Evolutionary conservation across 2,329 filamentous ascomycete genomes (phyloP), one percentile per base, ranked within the genome.

Genomic region (Alternaria ventricosa): DNA sequence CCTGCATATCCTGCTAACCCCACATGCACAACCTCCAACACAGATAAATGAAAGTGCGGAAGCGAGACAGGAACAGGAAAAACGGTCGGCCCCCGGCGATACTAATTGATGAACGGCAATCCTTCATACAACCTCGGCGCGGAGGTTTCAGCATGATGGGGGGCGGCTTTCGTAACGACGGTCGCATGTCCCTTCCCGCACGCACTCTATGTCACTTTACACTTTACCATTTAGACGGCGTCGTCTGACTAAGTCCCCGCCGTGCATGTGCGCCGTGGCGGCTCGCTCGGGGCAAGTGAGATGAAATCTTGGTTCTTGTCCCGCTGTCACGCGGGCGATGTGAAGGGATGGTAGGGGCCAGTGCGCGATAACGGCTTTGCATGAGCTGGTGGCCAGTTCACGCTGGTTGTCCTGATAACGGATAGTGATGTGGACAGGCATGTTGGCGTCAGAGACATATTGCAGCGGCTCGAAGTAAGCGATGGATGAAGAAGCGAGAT

Each of bases 401-500:
- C 33, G 33, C 33, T 36, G 33, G 33, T 36, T 36, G 15, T 36
- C 33, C 15, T 53, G 49, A 41, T 53, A 53, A 33, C 30, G 36
- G 30, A 41, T 53, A 41, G 49, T 53, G 13, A 41, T 36, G 49
- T 53, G 33, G 53, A 46, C 53, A 55, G 43, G 53, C 36, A 55
- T 55, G 53, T 55, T 51, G 49, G 49, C 49, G 49, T 53, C 20
- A 36, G 28, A 25, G 28, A 53, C 49, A 25, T 53, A 53, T 55
- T 55, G 36, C 22, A 55, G 13, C 36, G 53, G 25, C 36, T 28
- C 33, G 2, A 46, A 6, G 53, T n/a, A 30, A 55, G n/a, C 18
- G n/a, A 55, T 28, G 43, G 18, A 28, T 46, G 15, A 28, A 41
- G 27, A 60, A 59, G 60, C 47, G 44, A 59, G 47, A 61, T 61